phyloP scores from a whole-genome alignment of 1,139 yeast genomes.

The Scheffersomyces titani region DNA sequence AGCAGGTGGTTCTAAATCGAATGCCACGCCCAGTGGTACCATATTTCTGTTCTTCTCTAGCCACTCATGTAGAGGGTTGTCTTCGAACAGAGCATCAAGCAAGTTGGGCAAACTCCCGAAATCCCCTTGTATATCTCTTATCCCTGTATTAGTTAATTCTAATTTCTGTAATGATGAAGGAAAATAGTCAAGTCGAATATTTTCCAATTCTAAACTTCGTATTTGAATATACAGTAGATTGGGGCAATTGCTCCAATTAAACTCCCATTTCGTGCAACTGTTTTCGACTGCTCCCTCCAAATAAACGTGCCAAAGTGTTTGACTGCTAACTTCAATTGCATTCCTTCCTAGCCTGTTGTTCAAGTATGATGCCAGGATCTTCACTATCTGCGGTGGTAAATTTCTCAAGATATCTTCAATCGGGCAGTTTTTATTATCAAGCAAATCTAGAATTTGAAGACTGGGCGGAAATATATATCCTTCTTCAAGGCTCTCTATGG shows the following conservation, averaged over 20 bases:
- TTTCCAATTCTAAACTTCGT: neutral
- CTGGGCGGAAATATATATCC: neutral
- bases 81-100: neutral
- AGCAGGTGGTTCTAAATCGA: neutral
- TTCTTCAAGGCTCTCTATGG: neutral
- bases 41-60: neutral
- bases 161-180: neutral
- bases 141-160: neutral
- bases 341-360: neutral
- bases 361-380: neutral
- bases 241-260: neutral
- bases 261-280: neutral
- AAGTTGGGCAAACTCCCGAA: neutral
- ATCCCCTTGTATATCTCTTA: neutral
- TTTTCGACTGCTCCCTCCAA: neutral
- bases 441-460: neutral
- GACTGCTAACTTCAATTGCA: neutral
- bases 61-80: neutral
- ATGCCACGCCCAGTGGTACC: neutral
- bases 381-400: neutral
- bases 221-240: neutral
- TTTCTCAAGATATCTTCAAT: neutral
- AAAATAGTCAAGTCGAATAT: neutral
- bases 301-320: neutral
- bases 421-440: neutral